Conservation (phyloP, 2,329 filamentous ascomycete species). For the Epichloe sylvatica region DNA sequence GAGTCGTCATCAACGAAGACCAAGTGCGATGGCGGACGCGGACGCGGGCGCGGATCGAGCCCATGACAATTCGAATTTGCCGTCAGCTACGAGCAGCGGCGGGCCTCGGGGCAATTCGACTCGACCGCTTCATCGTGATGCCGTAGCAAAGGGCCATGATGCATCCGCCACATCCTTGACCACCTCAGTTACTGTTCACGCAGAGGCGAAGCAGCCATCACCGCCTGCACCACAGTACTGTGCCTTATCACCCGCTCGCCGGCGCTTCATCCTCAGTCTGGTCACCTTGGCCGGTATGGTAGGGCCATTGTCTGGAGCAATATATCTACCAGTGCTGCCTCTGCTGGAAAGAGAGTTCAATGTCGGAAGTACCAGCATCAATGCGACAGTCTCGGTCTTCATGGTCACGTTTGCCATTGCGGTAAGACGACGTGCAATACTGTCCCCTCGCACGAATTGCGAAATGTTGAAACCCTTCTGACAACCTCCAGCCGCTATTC, state of each 20-base stretch:
- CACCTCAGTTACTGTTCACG: not conserved
- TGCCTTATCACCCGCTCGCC: conserved; percentile 21
- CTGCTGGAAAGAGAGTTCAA: conserved; percentile 24
- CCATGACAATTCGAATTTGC: not conserved
- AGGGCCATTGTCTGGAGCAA: conserved; percentile 28
- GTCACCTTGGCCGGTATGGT: conserved; percentile 28
- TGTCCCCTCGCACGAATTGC: too few relatives aligned
- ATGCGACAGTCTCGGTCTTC: conserved; percentile 30
- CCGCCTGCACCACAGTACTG: conserved; percentile 19
- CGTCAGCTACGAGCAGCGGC: not conserved
- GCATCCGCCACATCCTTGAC: not conserved
- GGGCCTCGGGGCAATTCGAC: not conserved
- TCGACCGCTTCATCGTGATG: not conserved
- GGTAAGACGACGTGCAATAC: conserved; percentile 8
- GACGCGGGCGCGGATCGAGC: not conserved
- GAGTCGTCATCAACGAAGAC: not conserved
- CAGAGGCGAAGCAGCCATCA: not conserved
- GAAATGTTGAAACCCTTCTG: not conserved
- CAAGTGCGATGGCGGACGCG: not conserved
- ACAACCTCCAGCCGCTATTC: conserved; percentile 21
- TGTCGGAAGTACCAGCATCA: conserved; percentile 21
- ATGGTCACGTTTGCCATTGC: conserved; percentile 29
- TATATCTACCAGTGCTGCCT: conserved; percentile 28
- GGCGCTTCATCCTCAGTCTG: conserved; percentile 23
- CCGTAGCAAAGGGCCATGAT: not conserved